Evolutionary conservation across 768 basidiomycete genomes (phyloP).

Genomic region (Rhodosporidiobolus odoratus): DNA sequence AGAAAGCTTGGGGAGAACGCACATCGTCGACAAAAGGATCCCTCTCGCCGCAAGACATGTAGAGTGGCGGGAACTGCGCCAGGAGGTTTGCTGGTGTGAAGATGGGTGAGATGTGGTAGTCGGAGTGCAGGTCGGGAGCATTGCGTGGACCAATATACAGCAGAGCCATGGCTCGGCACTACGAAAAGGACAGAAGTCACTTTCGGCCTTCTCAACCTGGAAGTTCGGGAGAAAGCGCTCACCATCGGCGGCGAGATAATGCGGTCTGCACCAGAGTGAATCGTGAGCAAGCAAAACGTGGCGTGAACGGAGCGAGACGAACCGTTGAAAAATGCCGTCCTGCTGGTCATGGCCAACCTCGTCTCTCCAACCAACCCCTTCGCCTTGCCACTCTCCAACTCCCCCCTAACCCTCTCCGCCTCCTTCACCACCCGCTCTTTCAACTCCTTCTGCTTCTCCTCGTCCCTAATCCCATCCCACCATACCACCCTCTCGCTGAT

Average conservation of each 20-base stretch:
- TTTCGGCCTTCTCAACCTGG: too few species aligned
- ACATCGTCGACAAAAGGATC: constrained; percentile 89
- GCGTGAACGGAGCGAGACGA: constrained; percentile 55
- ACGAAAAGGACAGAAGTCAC: constrained; percentile 14
- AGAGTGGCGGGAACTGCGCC: constrained; percentile 85
- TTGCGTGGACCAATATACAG: constrained; percentile 74
- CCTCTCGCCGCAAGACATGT: constrained; percentile 93
- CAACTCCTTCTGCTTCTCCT: constrained; percentile 55
- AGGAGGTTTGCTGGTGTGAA: constrained; percentile 75
- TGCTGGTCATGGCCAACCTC: constrained; percentile 40
- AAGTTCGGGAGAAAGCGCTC: constrained; percentile 45
- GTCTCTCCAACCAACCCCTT: constrained; percentile 35
- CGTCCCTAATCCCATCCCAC: constrained; percentile 43
- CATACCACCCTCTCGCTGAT: constrained; percentile 32
- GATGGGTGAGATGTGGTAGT: constrained; percentile 94
- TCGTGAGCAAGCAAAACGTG: neutral
- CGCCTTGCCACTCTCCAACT: constrained; percentile 32
- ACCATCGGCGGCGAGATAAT: constrained; percentile 96
- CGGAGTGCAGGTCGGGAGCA: constrained; percentile 87
- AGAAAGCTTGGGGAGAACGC: neutral
- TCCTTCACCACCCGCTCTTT: constrained; percentile 40
- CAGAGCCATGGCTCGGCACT: constrained; percentile 98
- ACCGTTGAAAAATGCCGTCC: constrained; percentile 43
- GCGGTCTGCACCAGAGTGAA: constrained; percentile 28
- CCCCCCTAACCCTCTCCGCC: neutral